Base-by-base conservation (phyloP, 768 basidiomycete species). In the Glaciozyma martinii region DNA sequence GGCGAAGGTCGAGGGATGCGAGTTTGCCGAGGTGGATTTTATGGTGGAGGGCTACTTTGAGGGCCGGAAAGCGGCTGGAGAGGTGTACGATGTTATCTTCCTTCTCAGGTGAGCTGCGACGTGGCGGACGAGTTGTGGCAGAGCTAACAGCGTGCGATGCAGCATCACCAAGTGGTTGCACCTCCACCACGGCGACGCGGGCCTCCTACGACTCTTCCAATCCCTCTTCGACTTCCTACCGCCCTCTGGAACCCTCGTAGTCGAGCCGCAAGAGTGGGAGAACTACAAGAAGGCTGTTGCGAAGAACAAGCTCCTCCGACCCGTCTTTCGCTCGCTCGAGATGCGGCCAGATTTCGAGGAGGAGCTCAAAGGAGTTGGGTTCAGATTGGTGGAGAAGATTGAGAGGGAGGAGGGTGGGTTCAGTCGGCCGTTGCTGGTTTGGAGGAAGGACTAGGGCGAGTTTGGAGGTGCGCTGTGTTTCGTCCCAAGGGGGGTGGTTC, bases 121-220 rank as follows among this genome's bases (percentile, higher is more conserved):
- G 37, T 13, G n/a, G 37, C 37, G 37, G 3, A 13, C 7, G 12
- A 13, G 15, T 8, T 33, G 6, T 10, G 37, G 5, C 15, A 3
- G 37, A 40, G 37, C 37, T 40, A 13, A 40, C 7, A 13, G 62
- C 49, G 42, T 21, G 71, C 89, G 88, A 2, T 84, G 92, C 68
- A 90, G 89, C 0, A 77, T 92, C 52, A 84, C 90, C 0, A 94
- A 91, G 76, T 94, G 90, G 90, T 87, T 92, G n/a, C 90, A 93
- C 74, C 79, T 93, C 18, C 86, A 92, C 68, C 79, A 80, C 25
- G 87, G 87, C 16, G 90, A 94, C 71, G 82, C 81, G 0, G 89
- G 84, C 0, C 67, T 93, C 29, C 66, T 73, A 33, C 61, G 65
- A 0, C 87, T 91, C 75, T 92, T 93, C 71, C 75, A 71, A 3